Evolutionary conservation across 2,329 filamentous ascomycete species (phyloP), one percentile per base, ranked within the genome.

Genomic region (Dactylonectria macrodidyma): DNA sequence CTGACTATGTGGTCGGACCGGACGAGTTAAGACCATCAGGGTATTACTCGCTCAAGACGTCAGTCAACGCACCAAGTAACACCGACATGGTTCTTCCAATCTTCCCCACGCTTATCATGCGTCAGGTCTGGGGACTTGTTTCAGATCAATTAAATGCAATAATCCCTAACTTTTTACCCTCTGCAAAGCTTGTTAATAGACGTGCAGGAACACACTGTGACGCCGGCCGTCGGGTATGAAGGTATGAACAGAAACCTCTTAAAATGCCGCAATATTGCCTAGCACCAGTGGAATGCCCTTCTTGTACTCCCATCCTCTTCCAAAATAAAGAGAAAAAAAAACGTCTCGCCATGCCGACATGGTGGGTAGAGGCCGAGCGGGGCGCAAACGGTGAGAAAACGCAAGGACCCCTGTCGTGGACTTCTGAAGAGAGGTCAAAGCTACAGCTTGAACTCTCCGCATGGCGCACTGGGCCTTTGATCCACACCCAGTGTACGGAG

Each of bases 391-490:
- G 51, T 59, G 57, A 57, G 51, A 65, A 44, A 64, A 57, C 56
- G 34, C 57, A 60, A 48, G 57, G 26, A 30, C 62, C 62, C 62
- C 61, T 57, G 47, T 50, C 51, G 36, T 59, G 33, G 56, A 24
- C 30, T 24, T 33, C 59, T 60, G 50, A 47, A 62, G 59, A 59
- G 59, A 66, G 64, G 64, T 66, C 64, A 66, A 66, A 66, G 64
- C 64, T 59, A 41, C 64, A 66, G 57, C 44, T 50, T 66, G 59
- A 66, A 62, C 64, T 66, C 54, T 62, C 64, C 64, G 59, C 59
- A 54, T 50, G 59, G 54, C 62, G 59, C 47, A 46, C 51, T 46
- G 22, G 64, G 33, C 59, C 38, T 47, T 44, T 33, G 59, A 62
- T 66, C 64, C 64, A 66, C 64, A 54, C 48, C 47, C 61, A 52